These are phyloP conservation scores for Gamsiella multidivaricata DNA, from an alignment of 192 early-diverging fungal species.

Conservation along the genomic window DNA sequence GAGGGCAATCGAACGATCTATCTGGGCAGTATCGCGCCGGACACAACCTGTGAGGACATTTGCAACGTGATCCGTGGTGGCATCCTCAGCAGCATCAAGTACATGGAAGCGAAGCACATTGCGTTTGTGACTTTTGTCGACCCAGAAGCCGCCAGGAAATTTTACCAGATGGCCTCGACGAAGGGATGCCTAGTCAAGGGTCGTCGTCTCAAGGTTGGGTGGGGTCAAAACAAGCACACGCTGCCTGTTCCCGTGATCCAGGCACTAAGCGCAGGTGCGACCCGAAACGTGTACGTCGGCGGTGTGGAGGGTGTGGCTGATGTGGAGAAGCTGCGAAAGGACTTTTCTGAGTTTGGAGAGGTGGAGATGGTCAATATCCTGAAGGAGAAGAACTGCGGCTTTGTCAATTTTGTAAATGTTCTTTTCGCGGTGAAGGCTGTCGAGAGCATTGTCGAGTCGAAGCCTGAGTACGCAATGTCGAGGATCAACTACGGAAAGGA, in stretches of 20 bases:
- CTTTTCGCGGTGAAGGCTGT: conserved; percentile 80
- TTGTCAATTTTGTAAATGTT: conserved; percentile 89
- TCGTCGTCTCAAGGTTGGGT: conserved; percentile 82
- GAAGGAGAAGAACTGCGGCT: conserved; percentile 84
- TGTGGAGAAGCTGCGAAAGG: conserved; percentile 75
- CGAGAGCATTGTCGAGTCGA: conserved; percentile 69
- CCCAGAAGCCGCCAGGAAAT: conserved; percentile 69
- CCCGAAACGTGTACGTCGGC: conserved; percentile 87
- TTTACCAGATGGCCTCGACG: conserved; percentile 67
- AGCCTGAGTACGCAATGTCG: conserved; percentile 70
- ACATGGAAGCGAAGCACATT: conserved; percentile 80
- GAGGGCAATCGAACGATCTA: conserved; percentile 85
- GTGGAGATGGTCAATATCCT: conserved; percentile 88
- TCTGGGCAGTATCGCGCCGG: conserved; percentile 80
- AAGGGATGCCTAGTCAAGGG: conserved; percentile 77
- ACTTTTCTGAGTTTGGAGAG: conserved; percentile 88
- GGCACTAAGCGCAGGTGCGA: conserved; percentile 72
- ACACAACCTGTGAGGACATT: conserved; percentile 82
- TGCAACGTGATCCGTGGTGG: conserved; percentile 91
- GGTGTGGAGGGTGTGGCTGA: conserved; percentile 70
- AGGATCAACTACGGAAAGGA: conserved; percentile 89
- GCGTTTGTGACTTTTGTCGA: conserved; percentile 90
- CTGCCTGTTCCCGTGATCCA: conserved; percentile 63
- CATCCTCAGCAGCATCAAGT: conserved; percentile 81
- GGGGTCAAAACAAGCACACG: conserved; percentile 75